Evolutionary conservation across 2,329 filamentous ascomycete genomes (phyloP), one percentile per base, ranked within the genome.

Genomic region (Penicillium palitans): DNA sequence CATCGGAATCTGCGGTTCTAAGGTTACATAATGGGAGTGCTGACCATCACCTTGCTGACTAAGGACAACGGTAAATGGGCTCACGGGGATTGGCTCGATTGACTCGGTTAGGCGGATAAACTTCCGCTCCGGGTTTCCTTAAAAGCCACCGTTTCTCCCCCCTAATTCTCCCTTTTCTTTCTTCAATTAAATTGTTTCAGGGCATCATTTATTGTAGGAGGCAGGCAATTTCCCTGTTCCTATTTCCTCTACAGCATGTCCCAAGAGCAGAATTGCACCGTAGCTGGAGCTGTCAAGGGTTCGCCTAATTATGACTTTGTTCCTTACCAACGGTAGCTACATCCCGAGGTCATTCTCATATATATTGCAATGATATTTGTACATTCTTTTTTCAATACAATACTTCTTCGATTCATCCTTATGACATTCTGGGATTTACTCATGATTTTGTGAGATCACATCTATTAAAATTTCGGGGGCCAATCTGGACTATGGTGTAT

Each of bases 321-420:
- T 86, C 84, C 84, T 87, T 87, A 87, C 84, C 83, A 80, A 87
- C 83, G 84, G 81, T 76, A 75, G 83, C 84, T 78, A 87, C 84
- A 87, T 79, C 37, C 37, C 37, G 37, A 40, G 37, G 8, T 40
- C 48, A 31, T 49, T 57, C 24, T 40, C n/a, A 54, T 7, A 39
- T 31, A 31, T 13, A 31, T 12, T 31, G 4, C 13, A 31, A 31
- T 51, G 24, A 33, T 19, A 21, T 6, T 13, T 31, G 15, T 52
- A 21, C 15, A 25, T 29, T 19, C 1, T 21, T 21, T 21, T 21
- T 25, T 4, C 17, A 35, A 42, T 39, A 5, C 1, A 15, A 35
- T 24, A 7, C 6, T 25, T 21, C 33, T 27, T 21, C 19, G 19
- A 17, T 29, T 29, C 2, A 29, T 35, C 4, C 7, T 21, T 17